Conservation (phyloP, 2,329 filamentous ascomycete genomes). For the Calonectria leucothoes region DNA sequence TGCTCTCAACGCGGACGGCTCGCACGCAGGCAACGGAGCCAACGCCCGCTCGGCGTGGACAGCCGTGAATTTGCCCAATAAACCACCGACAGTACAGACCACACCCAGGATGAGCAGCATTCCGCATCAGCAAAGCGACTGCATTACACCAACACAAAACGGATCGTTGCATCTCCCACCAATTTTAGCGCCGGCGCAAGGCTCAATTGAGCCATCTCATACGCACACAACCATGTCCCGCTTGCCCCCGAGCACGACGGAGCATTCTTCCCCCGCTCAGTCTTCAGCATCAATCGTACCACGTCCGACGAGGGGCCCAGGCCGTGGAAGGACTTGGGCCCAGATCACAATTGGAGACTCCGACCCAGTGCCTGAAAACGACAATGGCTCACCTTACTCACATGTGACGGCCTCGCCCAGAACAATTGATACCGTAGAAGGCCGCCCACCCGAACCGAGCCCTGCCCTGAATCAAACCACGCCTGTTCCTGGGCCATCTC, state of each 20-base stretch:
- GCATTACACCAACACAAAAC: neutral
- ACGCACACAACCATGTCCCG: neutral
- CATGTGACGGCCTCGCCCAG: neutral
- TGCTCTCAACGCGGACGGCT: neutral
- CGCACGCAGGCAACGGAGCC: neutral
- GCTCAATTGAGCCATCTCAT: neutral
- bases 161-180: neutral
- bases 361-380: neutral
- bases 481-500: neutral
- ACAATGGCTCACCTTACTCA: neutral
- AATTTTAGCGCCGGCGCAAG: neutral
- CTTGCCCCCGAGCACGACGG: neutral
- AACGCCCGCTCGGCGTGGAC: neutral
- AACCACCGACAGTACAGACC: neutral
- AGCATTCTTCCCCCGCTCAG: neutral
- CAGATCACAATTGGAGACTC: neutral
- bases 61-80: neutral
- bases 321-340: neutral
- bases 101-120: neutral
- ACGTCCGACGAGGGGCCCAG: neutral
- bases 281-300: neutral
- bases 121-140: neutral
- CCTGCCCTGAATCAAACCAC: neutral
- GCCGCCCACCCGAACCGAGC: neutral
- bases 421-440: neutral